Base-by-base conservation (phyloP, 1,139 yeast species). In the Scheffersomyces lignicola region DNA sequence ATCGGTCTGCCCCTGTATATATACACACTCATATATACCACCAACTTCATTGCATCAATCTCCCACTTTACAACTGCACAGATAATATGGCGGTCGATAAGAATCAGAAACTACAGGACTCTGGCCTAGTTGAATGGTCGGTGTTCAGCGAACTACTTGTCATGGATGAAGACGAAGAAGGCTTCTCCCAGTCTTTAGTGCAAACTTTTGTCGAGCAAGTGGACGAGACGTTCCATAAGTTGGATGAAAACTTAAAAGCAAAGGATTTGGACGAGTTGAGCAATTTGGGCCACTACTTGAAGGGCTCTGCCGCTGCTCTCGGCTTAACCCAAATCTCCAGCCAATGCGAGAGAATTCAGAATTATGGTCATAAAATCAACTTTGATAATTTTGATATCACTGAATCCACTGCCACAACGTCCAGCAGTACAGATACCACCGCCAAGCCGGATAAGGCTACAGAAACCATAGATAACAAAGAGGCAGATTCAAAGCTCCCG, bases 121-220 rank as follows among this genome's bases (percentile, higher is more conserved):
- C 78, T 17, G 94, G 87, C 26, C 69, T 87, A 45, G 83, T 92
- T 39, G 92, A 89, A 55, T 88, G 96, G 96, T 68, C 76, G 32
- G 94, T 89, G 18, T 84, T 94, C 56, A 78, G 83, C 38, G 98
- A 92, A 65, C 73, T 92, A 39, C 76, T 89, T 36, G 84, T 88
- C 37, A 90, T 92, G 97, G 97, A 92, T 60, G 90, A 83, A 51
- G 92, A 84, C 48, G 96, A 87, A 51, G 96, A 85, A 49, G 92
- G 84, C 9, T 92, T 92, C 65, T 83, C 94, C 26, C 70, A 78
- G 48, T 74, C 84, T 23, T 70, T 92, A 43, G 82, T 90, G 37
- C 76, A 77, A 44, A 88, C 94, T 26, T 92, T 86, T 60, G 87
- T 85, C 42, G 95, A 85, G 41, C 99, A 92, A 62, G 96, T 95